A percentile compares a stretch with the other conserved stretches of the same genome.
These are phyloP conservation scores for Claviceps maximensis DNA, from an alignment of 2,329 filamentous ascomycete genomes.

Conservation along the genomic window DNA sequence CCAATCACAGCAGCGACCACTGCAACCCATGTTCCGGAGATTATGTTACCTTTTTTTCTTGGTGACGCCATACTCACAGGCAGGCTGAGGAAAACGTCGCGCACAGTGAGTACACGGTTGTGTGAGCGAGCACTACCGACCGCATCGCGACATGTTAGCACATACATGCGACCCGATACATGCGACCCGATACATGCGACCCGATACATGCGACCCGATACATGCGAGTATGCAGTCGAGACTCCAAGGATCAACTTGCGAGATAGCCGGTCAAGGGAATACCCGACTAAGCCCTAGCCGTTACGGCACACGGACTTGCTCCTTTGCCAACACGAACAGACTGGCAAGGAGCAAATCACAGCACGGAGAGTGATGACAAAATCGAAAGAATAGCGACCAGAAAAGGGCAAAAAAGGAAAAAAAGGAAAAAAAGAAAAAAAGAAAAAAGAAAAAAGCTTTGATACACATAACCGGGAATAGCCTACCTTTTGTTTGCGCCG, in stretches of 20 bases:
- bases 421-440: background rate
- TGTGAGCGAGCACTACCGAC: constrained; percentile 35
- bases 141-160: background rate
- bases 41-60: constrained; percentile 13
- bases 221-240: too few species aligned
- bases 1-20: background rate
- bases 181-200: too few species aligned
- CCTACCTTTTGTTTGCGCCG: constrained; percentile 37
- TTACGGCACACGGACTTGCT: background rate
- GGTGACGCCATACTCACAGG: constrained; percentile 30
- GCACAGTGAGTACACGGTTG: constrained; percentile 41
- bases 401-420: too few species aligned
- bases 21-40: background rate
- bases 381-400: too few species aligned
- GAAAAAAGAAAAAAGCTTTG: background rate
- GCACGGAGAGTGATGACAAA: background rate
- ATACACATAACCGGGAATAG: background rate
- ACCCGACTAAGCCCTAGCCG: background rate
- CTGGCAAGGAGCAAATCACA: too few species aligned
- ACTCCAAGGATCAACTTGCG: too few species aligned
- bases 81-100: constrained; percentile 36
- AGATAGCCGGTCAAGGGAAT: background rate
- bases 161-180: too few species aligned
- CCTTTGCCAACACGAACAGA: too few species aligned
- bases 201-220: too few species aligned